Evolutionary conservation across 305 asterid species (phyloP).

Genomic region (Solanum hybrid): DNA sequence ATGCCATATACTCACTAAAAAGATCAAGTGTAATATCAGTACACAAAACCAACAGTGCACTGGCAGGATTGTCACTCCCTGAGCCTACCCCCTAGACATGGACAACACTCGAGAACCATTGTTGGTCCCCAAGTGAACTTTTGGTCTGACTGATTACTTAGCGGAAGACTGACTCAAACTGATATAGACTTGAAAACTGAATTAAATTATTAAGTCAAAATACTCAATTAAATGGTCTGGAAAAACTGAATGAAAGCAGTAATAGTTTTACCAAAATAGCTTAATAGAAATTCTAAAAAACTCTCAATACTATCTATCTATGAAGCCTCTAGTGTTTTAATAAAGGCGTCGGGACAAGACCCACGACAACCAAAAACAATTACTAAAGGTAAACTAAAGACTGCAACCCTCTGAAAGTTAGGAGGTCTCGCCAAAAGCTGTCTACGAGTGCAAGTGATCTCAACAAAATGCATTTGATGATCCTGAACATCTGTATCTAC

Average conservation of each 20-base stretch:
- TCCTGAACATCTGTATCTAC: not conserved
- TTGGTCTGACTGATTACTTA: not conserved
- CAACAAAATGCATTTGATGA: not conserved
- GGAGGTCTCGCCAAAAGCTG: not conserved
- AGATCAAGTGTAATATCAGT: not conserved
- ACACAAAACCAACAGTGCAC: no score
- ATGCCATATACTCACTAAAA: not conserved
- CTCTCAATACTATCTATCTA: not conserved
- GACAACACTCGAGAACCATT: not conserved
- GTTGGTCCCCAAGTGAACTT: not conserved
- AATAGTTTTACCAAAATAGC: not conserved
- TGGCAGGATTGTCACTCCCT: not conserved
- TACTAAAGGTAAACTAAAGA: not conserved
- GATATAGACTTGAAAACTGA: no score
- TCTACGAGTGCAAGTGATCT: not conserved
- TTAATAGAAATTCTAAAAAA: not conserved
- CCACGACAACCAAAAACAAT: not conserved
- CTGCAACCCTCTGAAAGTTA: not conserved
- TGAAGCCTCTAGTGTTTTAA: not conserved
- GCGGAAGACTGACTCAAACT: not conserved
- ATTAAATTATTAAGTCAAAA: not conserved
- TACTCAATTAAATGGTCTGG: not conserved
- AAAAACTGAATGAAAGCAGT: not conserved
- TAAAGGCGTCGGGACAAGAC: not conserved
- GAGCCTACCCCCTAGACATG: not conserved